Evolutionary conservation across 1,139 yeast species (phyloP), one percentile per base, ranked within the genome.

Genomic region (Suhomyces panamericanus): DNA sequence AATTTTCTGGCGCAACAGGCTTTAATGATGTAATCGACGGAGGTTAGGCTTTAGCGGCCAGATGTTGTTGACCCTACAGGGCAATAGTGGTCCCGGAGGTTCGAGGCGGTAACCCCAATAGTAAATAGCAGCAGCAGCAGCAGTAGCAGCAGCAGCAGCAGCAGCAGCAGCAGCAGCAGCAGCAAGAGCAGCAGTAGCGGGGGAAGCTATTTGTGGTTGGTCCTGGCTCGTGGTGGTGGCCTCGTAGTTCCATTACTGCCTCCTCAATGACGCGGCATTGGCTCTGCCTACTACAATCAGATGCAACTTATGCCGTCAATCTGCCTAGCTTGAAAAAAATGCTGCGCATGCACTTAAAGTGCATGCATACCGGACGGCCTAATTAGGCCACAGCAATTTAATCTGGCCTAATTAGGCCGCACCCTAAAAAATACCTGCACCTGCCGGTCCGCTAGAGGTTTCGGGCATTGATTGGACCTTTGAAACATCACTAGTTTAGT

Each of bases 281-380:
- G 9, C 8, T 20, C 24, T 20, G 24, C 24, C 24, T 20, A 2
- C 8, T 8, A 20, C 24, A 26, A 11, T 12, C 17, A 17, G 29
- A 26, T 12, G 29, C 29, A 26, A 10, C 29, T 26, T n/a, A 11
- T 30, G 34, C 24, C 13, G 24, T 15, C 20, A 15, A 32, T 32
- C 24, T 16, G 24, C 7, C 15, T 3, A 12, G 24, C 32, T 20
- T 20, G 24, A 6, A 17, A 16, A 35, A 34, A 27, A 16, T 22
- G 36, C 20, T 34, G 29, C 17, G 29, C n/a, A 17, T 31, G 30
- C 29, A 27, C 32, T 31, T 35, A 15, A 41, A 41, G 33, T 41
- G 43, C 39, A 20, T 41, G 43, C 43, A 41, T 41, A 41, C 26
- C 37, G 36, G 15, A 28, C 17, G 16, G 14, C 43, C 43, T 41